A percentile compares a stretch with the other conserved stretches of the same genome.
phyloP scores from a whole-genome alignment of 2,329 filamentous ascomycete genomes.

The Colletotrichum costaricense region DNA sequence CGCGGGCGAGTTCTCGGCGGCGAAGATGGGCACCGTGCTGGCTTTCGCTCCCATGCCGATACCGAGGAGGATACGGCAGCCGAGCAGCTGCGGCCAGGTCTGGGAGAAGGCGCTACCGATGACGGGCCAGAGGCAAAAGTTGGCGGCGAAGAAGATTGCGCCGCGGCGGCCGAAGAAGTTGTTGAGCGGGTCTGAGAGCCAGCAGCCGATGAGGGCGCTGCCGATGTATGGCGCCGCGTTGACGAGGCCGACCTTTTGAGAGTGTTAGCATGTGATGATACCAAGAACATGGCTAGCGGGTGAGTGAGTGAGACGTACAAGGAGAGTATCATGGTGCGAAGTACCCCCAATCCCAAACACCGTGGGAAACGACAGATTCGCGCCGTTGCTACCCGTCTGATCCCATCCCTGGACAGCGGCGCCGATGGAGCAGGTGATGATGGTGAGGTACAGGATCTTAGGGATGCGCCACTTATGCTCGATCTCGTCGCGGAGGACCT shows the following conservation, averaged over 20 bases:
- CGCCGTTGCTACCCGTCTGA: slow-evolving; percentile 59
- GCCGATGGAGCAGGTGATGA: slow-evolving; percentile 62
- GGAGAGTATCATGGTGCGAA: slow-evolving; percentile 58
- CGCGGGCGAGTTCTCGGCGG: slow-evolving; percentile 79
- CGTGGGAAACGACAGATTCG: slow-evolving; percentile 57
- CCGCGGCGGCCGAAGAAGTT: slow-evolving; percentile 73
- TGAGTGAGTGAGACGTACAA: slow-evolving; percentile 40
- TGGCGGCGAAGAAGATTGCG: slow-evolving; percentile 77
- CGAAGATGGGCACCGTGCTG: slow-evolving; percentile 78
- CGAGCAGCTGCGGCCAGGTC: slow-evolving; percentile 78
- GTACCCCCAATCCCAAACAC: slow-evolving; percentile 57
- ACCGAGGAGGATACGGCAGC: slow-evolving; percentile 78
- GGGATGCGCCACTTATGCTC: slow-evolving; percentile 63
- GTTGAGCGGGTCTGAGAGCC: slow-evolving; percentile 75
- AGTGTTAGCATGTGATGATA: no score
- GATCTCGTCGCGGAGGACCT: slow-evolving; percentile 53
- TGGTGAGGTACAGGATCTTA: slow-evolving; percentile 60
- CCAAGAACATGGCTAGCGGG: not conserved
- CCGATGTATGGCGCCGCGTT: slow-evolving; percentile 61
- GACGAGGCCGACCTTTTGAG: slow-evolving; percentile 70
- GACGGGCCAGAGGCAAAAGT: slow-evolving; percentile 76
- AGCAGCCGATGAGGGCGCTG: slow-evolving; percentile 72
- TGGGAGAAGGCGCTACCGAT: slow-evolving; percentile 79
- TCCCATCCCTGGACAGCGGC: slow-evolving; percentile 67
- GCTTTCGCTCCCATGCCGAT: slow-evolving; percentile 83